phyloP scores from a whole-genome alignment of 495 filamentous ascomycete species.

The Penicillium riverlandense region DNA sequence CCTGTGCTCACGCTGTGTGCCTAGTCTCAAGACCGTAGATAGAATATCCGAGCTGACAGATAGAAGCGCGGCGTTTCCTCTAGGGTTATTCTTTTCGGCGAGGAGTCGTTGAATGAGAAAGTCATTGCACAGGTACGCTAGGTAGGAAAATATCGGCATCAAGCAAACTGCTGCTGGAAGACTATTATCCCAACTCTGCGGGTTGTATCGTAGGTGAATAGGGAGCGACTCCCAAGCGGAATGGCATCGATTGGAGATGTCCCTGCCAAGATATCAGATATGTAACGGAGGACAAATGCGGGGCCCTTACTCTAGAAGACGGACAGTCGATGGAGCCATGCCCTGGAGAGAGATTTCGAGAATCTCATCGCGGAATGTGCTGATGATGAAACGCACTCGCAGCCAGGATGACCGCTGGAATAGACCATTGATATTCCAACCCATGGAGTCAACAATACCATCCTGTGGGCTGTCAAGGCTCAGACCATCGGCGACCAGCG shows the following conservation, averaged over 20 bases:
- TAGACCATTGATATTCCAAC: conserved; percentile 43
- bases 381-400: conserved; percentile 40
- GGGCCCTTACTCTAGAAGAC: conserved; percentile 12
- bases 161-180: conserved; percentile 16
- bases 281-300: neutral
- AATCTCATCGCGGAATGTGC: conserved; percentile 48
- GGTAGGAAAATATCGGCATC: conserved; percentile 26
- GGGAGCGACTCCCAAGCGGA: conserved; percentile 28
- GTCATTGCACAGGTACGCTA: conserved; percentile 36
- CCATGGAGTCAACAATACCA: conserved; percentile 35
- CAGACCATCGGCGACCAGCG: conserved; percentile 28
- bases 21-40: conserved; percentile 29
- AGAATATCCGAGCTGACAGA: conserved; percentile 29
- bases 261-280: conserved; percentile 10
- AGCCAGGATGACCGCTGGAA: conserved; percentile 28
- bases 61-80: conserved; percentile 25
- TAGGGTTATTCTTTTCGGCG: conserved; percentile 24
- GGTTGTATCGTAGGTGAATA: conserved; percentile 24
- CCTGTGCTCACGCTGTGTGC: conserved; percentile 32
- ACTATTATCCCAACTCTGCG: conserved; percentile 14
- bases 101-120: conserved; percentile 40
- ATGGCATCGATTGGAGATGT: conserved; percentile 29
- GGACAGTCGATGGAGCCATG: conserved; percentile 21
- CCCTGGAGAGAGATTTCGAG: conserved; percentile 44
- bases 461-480: conserved; percentile 23